phyloP scores from a whole-genome alignment of 345 rosid genomes.

The Lumnitzera littorea region DNA sequence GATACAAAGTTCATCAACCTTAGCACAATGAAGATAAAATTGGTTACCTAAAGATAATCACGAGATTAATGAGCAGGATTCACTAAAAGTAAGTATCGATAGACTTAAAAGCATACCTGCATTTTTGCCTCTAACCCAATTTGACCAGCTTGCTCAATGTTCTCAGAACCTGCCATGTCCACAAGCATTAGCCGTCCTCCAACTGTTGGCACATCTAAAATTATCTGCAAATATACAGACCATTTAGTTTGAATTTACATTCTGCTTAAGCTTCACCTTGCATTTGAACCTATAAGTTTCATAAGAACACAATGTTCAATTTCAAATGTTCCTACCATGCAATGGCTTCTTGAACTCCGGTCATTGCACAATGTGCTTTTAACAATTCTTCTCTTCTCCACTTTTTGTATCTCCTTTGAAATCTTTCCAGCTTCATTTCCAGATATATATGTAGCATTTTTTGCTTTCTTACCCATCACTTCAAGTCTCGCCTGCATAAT shows the following conservation, averaged over 20 bases:
- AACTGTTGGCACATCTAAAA: slow-evolving; percentile 92
- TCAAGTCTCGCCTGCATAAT: slow-evolving; percentile 71
- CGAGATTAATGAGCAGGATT: not conserved
- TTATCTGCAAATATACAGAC: slow-evolving; percentile 37
- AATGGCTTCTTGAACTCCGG: slow-evolving; percentile 95
- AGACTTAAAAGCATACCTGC: slow-evolving; percentile 49
- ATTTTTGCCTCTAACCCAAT: slow-evolving; percentile 87
- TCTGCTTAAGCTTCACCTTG: not conserved
- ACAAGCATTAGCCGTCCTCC: slow-evolving; percentile 98
- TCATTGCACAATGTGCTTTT: slow-evolving; percentile 94
- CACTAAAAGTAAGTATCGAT: not conserved
- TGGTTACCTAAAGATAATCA: not conserved
- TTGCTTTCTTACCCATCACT: slow-evolving; percentile 96
- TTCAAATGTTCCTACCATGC: slow-evolving; percentile 44
- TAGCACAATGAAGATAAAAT: not conserved
- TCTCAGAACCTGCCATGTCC: slow-evolving; percentile 99
- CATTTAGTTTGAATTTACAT: not conserved
- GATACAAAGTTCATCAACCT: not conserved
- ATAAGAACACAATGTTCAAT: not conserved
- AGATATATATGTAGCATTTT: slow-evolving; percentile 76
- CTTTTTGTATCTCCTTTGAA: slow-evolving; percentile 83
- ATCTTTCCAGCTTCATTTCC: slow-evolving; percentile 90
- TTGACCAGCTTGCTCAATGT: slow-evolving; percentile 97
- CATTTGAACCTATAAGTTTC: not conserved
- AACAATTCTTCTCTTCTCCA: slow-evolving; percentile 89